Conservation (phyloP, 2,329 filamentous ascomycete species). For the Penicillium sp. region DNA sequence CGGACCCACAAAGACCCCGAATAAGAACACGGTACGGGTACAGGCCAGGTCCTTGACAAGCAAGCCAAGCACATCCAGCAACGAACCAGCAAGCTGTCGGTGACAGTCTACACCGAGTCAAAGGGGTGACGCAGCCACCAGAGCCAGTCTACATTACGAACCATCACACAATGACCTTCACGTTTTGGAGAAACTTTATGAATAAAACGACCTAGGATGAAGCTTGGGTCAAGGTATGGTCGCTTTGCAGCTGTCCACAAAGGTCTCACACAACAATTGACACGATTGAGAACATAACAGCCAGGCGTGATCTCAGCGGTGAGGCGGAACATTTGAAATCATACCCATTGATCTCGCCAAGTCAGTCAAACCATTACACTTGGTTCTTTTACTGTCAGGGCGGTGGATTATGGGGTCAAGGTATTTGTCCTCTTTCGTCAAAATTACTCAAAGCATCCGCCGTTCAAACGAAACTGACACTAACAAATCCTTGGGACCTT, state of each 20-base stretch:
- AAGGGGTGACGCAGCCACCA: neutral
- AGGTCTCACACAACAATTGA: neutral
- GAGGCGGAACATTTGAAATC: neutral
- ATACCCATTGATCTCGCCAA: neutral
- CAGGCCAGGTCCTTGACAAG: neutral
- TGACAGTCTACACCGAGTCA: neutral
- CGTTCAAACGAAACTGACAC: neutral
- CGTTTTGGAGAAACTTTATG: no score
- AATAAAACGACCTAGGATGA: no score
- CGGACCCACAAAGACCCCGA: neutral
- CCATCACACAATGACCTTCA: neutral
- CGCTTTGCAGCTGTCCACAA: neutral
- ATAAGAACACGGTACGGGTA: neutral
- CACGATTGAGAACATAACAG: neutral
- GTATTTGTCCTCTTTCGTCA: neutral
- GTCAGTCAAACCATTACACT: neutral
- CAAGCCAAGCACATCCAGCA: neutral
- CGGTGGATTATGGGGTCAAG: neutral
- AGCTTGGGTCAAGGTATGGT: neutral
- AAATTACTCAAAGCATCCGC: neutral
- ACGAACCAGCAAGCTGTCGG: neutral
- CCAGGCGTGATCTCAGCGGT: no score
- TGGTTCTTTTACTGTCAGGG: neutral
- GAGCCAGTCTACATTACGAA: no score
- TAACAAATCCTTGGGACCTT: neutral